Conservation (phyloP, 768 basidiomycete genomes). For the Leccinellum luteum region DNA sequence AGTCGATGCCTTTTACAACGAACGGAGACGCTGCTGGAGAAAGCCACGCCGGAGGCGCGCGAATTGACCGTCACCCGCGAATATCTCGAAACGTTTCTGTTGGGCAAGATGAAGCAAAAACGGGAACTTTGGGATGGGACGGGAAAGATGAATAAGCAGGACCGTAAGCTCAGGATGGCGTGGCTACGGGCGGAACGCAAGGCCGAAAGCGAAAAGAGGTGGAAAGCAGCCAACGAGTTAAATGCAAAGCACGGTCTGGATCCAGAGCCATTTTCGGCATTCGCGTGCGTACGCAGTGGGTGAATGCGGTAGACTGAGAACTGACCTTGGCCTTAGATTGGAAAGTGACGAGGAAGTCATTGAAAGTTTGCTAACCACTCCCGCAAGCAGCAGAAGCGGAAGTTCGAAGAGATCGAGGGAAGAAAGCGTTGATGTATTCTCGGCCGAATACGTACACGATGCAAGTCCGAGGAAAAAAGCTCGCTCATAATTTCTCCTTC, state of each 20-base stretch:
- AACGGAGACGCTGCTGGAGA: slow-evolving; percentile 11
- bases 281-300: slow-evolving; percentile 18
- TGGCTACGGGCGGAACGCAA: slow-evolving; percentile 25
- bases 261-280: slow-evolving; percentile 20
- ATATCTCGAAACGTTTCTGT: slow-evolving; percentile 21
- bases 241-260: slow-evolving; percentile 6
- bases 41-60: slow-evolving; percentile 16
- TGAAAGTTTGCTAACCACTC: slow-evolving; percentile 27
- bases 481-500: slow-evolving; percentile 5
- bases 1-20: slow-evolving; percentile 17
- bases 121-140: slow-evolving; percentile 34
- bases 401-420: slow-evolving; percentile 17
- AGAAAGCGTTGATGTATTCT: neutral
- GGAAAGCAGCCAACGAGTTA: slow-evolving; percentile 17
- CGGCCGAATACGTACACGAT: neutral
- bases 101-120: slow-evolving; percentile 32
- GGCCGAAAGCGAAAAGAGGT: slow-evolving; percentile 16
- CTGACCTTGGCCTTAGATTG: slow-evolving; percentile 12
- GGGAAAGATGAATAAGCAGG: slow-evolving; percentile 19
- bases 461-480: slow-evolving; percentile 14
- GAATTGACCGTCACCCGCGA: slow-evolving; percentile 24
- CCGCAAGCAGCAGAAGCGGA: slow-evolving; percentile 14
- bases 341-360: slow-evolving; percentile 25
- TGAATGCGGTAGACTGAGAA: neutral
- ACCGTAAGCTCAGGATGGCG: slow-evolving; percentile 23